phyloP scores from a whole-genome alignment of 2,329 filamentous ascomycete genomes.

The Aureobasidium lini region DNA sequence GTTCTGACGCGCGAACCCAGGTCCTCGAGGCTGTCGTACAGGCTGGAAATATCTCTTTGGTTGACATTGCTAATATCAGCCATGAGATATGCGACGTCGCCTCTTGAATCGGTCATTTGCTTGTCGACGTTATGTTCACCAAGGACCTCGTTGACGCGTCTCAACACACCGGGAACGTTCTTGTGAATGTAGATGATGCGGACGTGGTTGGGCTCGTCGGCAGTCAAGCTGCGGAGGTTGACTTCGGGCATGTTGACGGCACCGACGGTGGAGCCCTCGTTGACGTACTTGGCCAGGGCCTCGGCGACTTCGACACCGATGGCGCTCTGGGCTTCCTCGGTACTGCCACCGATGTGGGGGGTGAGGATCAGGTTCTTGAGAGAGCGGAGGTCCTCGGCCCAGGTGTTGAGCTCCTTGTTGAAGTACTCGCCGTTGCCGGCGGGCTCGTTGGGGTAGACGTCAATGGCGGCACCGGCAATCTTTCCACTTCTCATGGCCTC shows the following conservation, averaged over 20 bases:
- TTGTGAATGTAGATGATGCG: conserved; percentile 92
- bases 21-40: conserved; percentile 74
- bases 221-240: conserved; percentile 76
- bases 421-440: conserved; percentile 94
- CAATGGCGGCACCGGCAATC: conserved; percentile 87
- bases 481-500: conserved; percentile 79
- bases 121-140: conserved; percentile 97
- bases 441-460: conserved; percentile 92
- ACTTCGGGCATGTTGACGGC: conserved; percentile 98
- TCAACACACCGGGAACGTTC: conserved; percentile 90
- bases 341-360: conserved; percentile 94
- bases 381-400: conserved; percentile 75
- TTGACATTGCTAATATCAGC: conserved; percentile 89
- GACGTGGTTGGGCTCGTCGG: conserved; percentile 82
- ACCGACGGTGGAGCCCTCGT: conserved; percentile 83
- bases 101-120: conserved; percentile 93
- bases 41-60: conserved; percentile 71
- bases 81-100: conserved; percentile 94
- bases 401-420: conserved; percentile 71
- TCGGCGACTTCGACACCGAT: conserved; percentile 91
- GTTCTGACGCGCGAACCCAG: conserved; percentile 47
- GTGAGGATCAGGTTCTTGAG: conserved; percentile 92
- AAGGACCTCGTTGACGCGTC: conserved; percentile 90
- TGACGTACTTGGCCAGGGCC: conserved; percentile 87
- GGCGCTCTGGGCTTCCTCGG: conserved; percentile 91